These are phyloP conservation scores for Rubia tinctorum DNA, from an alignment of 305 asterid species.

Conservation along the genomic window DNA sequence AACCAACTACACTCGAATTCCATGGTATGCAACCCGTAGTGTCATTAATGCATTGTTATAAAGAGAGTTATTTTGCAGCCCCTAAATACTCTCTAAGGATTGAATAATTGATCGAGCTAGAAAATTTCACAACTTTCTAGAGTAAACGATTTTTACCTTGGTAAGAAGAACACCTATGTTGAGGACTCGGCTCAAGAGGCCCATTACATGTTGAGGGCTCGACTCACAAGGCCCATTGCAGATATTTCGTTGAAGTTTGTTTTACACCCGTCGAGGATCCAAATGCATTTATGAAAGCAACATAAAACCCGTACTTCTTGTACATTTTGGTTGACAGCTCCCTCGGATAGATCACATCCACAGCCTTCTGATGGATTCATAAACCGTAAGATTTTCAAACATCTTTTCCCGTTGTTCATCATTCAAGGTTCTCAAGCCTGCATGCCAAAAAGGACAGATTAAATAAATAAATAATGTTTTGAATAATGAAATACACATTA, in stretches of 20 bases:
- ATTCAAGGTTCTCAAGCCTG: conserved; percentile 87
- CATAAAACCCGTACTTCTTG: conserved; percentile 49
- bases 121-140: conserved; percentile 5
- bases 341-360: conserved; percentile 85
- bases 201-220: conserved; percentile 91
- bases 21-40: too few species aligned
- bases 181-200: conserved; percentile 65
- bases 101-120: not conserved
- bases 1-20: too few species aligned
- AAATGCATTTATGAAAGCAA: not conserved
- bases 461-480: not conserved
- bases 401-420: conserved; percentile 94
- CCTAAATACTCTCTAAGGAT: not conserved
- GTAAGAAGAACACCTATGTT: conserved; percentile 75
- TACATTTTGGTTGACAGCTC: conserved; percentile 92
- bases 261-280: conserved; percentile 57
- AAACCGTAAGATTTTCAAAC: conserved; percentile 70
- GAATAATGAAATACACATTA: too few species aligned
- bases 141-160: conserved; percentile 47
- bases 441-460: too few species aligned
- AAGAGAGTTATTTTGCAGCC: too few species aligned
- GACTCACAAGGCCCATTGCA: too few species aligned
- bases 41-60: too few species aligned
- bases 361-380: conserved; percentile 89
- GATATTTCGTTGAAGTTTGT: conserved; percentile 93